Conservation (phyloP, 306 rosid genomes). For the Purshia tridentata region DNA sequence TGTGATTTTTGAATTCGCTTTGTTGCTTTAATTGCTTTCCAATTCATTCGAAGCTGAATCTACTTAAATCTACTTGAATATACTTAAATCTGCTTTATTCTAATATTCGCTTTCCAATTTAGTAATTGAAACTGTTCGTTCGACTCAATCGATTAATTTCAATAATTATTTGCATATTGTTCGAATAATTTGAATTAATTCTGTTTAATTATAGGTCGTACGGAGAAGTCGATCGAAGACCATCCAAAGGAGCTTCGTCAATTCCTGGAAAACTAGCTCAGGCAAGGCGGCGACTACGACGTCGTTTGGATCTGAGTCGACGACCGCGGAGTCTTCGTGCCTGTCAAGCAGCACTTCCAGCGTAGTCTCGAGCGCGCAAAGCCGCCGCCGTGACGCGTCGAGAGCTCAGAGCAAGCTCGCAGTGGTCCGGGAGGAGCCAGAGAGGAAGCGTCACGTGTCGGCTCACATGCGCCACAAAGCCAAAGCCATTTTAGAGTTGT, state of each 20-base stretch:
- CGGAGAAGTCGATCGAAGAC: constrained; percentile 72
- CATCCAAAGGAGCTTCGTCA: constrained; percentile 30
- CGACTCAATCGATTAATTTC: too few relatives aligned
- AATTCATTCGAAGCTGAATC: too few relatives aligned
- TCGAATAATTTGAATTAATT: not conserved
- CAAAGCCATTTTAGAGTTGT: constrained; percentile 67
- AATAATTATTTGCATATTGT: not conserved
- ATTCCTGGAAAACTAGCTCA: constrained; percentile 22
- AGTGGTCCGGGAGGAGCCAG: constrained; percentile 16
- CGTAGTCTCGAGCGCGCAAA: constrained; percentile 51
- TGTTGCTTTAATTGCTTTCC: not conserved
- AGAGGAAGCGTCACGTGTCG: constrained; percentile 31
- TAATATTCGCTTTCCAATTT: too few relatives aligned
- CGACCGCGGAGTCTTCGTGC: constrained; percentile 53
- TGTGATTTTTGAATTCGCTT: not conserved
- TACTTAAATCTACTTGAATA: not conserved
- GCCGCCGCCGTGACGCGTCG: constrained; percentile 30
- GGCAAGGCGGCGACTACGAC: constrained; percentile 13
- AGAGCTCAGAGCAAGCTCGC: constrained; percentile 24
- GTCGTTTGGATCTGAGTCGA: constrained; percentile 33
- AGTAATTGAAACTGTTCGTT: too few relatives aligned
- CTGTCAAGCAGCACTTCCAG: constrained; percentile 51
- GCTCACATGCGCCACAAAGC: constrained; percentile 55
- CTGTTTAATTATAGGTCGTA: constrained; percentile 41
- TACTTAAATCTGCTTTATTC: not conserved